These are phyloP conservation scores for Cercospora canescens DNA, from an alignment of 2,329 filamentous ascomycete species.

Conservation along the genomic window DNA sequence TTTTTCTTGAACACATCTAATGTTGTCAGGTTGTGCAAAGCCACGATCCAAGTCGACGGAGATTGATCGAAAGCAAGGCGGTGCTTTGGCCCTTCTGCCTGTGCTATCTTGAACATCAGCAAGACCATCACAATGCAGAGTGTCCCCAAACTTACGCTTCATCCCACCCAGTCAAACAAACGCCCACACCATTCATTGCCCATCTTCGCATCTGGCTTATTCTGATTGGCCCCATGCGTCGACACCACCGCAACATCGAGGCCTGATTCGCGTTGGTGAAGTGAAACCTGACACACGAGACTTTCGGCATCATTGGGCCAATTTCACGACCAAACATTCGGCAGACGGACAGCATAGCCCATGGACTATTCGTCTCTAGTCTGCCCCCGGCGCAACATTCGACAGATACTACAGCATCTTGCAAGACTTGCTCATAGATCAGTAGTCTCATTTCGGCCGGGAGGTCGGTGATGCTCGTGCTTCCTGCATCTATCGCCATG, in stretches of 20 bases:
- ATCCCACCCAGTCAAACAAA: constrained; percentile 8
- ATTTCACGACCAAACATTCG: not conserved
- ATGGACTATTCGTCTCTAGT: not conserved
- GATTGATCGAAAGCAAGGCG: not conserved
- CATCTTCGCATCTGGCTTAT: constrained; percentile 1
- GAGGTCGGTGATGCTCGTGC: not conserved
- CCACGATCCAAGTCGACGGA: not conserved
- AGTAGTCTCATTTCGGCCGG: constrained; percentile 1
- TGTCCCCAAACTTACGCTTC: not conserved
- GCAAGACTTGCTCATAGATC: constrained; percentile 7
- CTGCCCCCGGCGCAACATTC: not conserved
- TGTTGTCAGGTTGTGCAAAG: not conserved
- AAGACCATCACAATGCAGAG: fast-evolving
- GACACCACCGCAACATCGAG: not conserved
- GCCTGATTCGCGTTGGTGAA: not conserved
- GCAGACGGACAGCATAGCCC: not conserved
- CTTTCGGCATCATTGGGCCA: not conserved
- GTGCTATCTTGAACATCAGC: not conserved
- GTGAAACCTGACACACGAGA: not conserved
- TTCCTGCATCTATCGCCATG: not conserved
- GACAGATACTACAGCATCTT: constrained; percentile 1
- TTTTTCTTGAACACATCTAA: not conserved
- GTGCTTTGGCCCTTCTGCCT: not conserved
- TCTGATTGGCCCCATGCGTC: not conserved
- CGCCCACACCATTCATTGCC: not conserved